These are phyloP conservation scores for Andrographis paniculata DNA, from an alignment of 305 asterid genomes.

Conservation along the genomic window DNA sequence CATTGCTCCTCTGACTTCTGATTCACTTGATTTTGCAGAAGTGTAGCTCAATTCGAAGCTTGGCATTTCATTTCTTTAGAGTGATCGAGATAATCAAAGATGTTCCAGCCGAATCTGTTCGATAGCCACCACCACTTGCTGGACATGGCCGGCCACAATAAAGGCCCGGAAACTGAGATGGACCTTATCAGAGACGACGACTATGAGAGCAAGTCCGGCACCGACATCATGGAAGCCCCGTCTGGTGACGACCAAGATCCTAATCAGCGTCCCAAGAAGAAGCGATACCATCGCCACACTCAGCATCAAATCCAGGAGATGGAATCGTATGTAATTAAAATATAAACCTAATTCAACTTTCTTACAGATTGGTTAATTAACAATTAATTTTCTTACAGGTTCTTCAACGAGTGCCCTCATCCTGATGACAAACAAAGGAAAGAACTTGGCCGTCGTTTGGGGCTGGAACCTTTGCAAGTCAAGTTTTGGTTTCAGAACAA, in stretches of 20 bases:
- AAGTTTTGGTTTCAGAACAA: too few species aligned
- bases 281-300: slow-evolving; percentile 90
- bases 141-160: too few species aligned
- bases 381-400: slow-evolving; percentile 25
- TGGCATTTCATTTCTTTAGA: neutral
- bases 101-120: slow-evolving; percentile 91
- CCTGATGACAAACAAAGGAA: slow-evolving; percentile 84
- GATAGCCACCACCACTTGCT: too few species aligned
- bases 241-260: slow-evolving; percentile 90
- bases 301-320: too few species aligned
- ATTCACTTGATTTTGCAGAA: too few species aligned
- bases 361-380: too few species aligned
- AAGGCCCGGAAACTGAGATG: too few species aligned
- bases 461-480: too few species aligned
- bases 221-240: slow-evolving; percentile 71
- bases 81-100: too few species aligned
- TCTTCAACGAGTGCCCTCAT: slow-evolving; percentile 69
- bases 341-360: slow-evolving; percentile 33
- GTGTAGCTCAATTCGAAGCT: too few species aligned
- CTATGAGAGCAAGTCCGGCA: slow-evolving; percentile 70
- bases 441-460: too few species aligned
- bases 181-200: slow-evolving; percentile 71
- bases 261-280: slow-evolving; percentile 82
- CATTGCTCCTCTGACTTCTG: too few species aligned
- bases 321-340: slow-evolving; percentile 88